Conservation (phyloP, 2,329 filamentous ascomycete genomes). For the Neopestalotiopsis rosae region DNA sequence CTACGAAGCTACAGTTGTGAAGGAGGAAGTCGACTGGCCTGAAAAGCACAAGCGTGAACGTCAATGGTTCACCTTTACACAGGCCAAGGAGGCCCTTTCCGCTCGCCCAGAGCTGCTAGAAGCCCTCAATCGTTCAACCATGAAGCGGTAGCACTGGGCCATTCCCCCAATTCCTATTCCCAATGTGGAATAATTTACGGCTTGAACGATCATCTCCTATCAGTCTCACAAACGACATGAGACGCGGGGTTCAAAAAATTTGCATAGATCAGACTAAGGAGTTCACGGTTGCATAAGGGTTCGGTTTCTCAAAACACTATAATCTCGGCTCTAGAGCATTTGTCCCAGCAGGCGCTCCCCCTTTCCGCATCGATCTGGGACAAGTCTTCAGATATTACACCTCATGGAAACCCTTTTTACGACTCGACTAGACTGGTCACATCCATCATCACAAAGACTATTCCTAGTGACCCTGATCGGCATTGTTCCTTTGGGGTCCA, state of each 20-base stretch:
- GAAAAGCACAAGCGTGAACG: constrained; percentile 91
- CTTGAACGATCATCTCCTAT: constrained; percentile 14
- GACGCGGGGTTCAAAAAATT: constrained; percentile 24
- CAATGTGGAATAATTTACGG: background rate
- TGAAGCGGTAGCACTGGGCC: constrained; percentile 53
- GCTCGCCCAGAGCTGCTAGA: constrained; percentile 86
- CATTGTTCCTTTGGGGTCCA: background rate
- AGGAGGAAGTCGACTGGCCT: constrained; percentile 88
- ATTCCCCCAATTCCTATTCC: constrained; percentile 24
- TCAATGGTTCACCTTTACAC: constrained; percentile 84
- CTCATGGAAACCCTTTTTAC: background rate
- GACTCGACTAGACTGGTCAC: background rate
- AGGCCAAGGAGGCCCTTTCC: constrained; percentile 79
- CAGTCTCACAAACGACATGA: constrained; percentile 1
- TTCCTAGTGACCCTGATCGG: background rate
- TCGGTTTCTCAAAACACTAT: constrained; percentile 25
- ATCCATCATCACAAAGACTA: background rate
- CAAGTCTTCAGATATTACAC: background rate
- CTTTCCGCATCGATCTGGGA: background rate
- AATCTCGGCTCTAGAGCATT: constrained; percentile 19
- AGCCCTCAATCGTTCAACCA: constrained; percentile 81
- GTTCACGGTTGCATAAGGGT: constrained; percentile 27
- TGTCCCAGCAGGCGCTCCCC: background rate
- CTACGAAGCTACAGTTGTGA: constrained; percentile 86
- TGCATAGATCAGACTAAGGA: constrained; percentile 39